Conservation (phyloP, 2,329 filamentous ascomycete species). For the Aureobasidium pullulans region DNA sequence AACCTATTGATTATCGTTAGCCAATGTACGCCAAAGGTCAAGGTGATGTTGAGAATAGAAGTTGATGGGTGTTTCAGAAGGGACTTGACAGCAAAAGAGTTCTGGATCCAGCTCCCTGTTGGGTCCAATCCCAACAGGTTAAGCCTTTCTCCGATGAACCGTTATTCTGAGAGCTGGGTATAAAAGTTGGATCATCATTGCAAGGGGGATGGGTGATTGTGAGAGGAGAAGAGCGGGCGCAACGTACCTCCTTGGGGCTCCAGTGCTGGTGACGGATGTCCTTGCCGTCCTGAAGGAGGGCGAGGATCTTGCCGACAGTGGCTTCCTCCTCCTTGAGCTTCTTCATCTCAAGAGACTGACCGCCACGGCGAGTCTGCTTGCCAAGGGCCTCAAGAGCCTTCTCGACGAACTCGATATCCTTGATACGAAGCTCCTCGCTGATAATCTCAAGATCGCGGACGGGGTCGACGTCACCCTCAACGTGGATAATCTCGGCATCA, state of each 20-base stretch:
- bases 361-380: conserved; percentile 92
- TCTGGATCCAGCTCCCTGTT: conserved; percentile 11
- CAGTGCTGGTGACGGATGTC: conserved; percentile 88
- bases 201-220: conserved; percentile 29
- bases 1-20: conserved; percentile 53
- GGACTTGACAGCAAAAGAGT: conserved; percentile 33
- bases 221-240: conserved; percentile 21
- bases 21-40: background rate
- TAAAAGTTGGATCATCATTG: conserved; percentile 99
- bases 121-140: conserved; percentile 53
- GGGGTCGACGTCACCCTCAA: conserved; percentile 97
- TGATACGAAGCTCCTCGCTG: conserved; percentile 89
- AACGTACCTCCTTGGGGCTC: conserved; percentile 86
- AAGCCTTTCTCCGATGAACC: conserved; percentile 11
- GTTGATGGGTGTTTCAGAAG: conserved; percentile 24
- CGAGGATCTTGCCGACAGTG: conserved; percentile 82
- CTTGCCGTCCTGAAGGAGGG: conserved; percentile 78
- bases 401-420: conserved; percentile 97
- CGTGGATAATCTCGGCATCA: conserved; percentile 98
- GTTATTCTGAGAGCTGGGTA: conserved; percentile 85
- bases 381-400: conserved; percentile 86
- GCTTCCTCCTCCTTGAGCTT: conserved; percentile 92
- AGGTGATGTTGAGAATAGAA: background rate
- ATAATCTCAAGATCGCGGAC: conserved; percentile 93
- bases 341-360: conserved; percentile 95